These are phyloP conservation scores for Ascoidea tarda DNA, from an alignment of 805 yeast species.

Conservation along the genomic window DNA sequence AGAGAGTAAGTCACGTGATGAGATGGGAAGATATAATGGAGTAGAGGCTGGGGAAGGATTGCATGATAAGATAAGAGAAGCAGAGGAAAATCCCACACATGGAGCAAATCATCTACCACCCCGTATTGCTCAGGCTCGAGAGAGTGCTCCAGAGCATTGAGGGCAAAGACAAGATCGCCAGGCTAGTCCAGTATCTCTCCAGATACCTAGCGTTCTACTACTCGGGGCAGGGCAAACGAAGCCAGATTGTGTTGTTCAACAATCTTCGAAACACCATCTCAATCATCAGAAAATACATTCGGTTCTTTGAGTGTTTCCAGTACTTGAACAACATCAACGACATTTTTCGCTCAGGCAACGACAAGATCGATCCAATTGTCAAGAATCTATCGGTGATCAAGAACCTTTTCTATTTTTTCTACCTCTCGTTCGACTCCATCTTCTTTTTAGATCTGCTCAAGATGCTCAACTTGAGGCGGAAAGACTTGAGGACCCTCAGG, in stretches of 20 bases:
- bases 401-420: conserved; percentile 48
- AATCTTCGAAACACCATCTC: conserved; percentile 49
- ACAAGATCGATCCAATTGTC: conserved; percentile 44
- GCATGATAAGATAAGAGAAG: neutral
- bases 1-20: too few relatives aligned
- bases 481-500: neutral
- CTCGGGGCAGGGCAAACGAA: conserved; percentile 39
- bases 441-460: conserved; percentile 29
- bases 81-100: neutral
- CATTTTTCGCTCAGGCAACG: conserved; percentile 20
- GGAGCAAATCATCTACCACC: conserved; percentile 44
- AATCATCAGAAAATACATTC: conserved; percentile 66
- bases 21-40: too few relatives aligned
- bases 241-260: conserved; percentile 33
- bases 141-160: conserved; percentile 51
- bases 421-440: conserved; percentile 48
- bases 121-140: conserved; percentile 46
- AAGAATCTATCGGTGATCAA: conserved; percentile 38
- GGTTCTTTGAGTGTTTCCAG: conserved; percentile 70
- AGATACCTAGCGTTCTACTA: conserved; percentile 56
- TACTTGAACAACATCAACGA: conserved; percentile 57
- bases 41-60: too few relatives aligned
- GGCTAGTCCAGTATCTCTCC: conserved; percentile 69
- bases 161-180: conserved; percentile 71
- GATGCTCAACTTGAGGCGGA: too few relatives aligned